Evolutionary conservation across 106 monocot species (phyloP), one percentile per base, ranked within the genome.

Genomic region (Acorus calamus): DNA sequence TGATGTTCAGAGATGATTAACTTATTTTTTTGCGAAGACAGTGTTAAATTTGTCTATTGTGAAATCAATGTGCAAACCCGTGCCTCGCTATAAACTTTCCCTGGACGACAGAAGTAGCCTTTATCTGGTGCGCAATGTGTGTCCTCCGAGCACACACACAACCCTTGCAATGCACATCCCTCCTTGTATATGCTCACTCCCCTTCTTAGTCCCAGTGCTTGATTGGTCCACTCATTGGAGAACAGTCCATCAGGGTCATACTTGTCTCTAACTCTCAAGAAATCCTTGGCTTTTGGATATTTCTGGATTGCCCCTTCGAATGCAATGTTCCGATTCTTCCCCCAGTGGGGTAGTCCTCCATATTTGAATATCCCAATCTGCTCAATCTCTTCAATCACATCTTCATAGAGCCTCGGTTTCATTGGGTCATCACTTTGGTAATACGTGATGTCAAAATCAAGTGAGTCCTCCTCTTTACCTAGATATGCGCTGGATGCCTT

Each of bases 341-440:
- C 89, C 81, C 84, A 85, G 62, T 85, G 89, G n/a, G 89, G 89
- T 7, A 82, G 44, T 13, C 80, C 85, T 3, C 70, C 75, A 55
- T 92, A 92, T 69, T 85, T 88, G 73, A 85, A 71, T 57, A 85
- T 11, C 7, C 71, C 77, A 82, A 92, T 92, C 70, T 92, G 92
- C 70, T 92, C 88, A 3, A 92, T 72, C 80, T 92, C 92, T 46
- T 92, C 87, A 0, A 87, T 0, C 8, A 87, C 54, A 56, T 82
- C 92, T 56, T 79, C 68, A 50, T 81, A 7, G 2, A 84, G 62
- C 49, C 79, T 68, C 13, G 92, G 92, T 0, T 10, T 4, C 65
- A 47, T 57, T 0, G 89, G 80, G 57, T 86, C 80, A 12, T 10
- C 74, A 9, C 77, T 72, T 14, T 86, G 57, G 50, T 86, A 89